phyloP scores from a whole-genome alignment of 106 monocot species.

The Allium sativum region DNA sequence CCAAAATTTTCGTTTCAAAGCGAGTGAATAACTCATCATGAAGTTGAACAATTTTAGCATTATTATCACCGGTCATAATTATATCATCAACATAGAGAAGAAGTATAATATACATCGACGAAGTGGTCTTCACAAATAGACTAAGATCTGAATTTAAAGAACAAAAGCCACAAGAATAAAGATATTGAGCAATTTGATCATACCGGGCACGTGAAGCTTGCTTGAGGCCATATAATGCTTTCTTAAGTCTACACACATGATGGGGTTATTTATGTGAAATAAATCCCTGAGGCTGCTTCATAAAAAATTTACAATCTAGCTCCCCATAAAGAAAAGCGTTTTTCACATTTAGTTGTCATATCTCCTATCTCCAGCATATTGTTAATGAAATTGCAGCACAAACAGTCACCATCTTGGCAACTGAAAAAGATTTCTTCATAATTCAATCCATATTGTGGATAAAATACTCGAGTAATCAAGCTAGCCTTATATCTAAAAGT shows the following conservation, averaged over 20 bases:
- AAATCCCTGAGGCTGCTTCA: slow-evolving; percentile 8
- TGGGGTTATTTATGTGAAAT: background rate
- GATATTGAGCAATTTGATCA: slow-evolving; percentile 7
- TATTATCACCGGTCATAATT: background rate
- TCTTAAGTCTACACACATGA: slow-evolving; percentile 2
- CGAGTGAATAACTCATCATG: background rate
- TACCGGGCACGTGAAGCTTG: slow-evolving; percentile 8
- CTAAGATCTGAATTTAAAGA: slow-evolving; percentile 3
- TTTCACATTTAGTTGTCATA: slow-evolving; percentile 10
- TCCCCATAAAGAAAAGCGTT: slow-evolving; percentile 8
- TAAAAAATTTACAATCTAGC: slow-evolving; percentile 2
- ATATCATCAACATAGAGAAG: background rate
- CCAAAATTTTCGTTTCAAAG: slow-evolving; percentile 11
- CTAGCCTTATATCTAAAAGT: background rate
- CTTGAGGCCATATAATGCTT: slow-evolving; percentile 6
- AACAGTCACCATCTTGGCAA: too few relatives aligned
- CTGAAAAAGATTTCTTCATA: slow-evolving; percentile 3
- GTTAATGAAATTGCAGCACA: too few relatives aligned
- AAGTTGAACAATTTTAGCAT: background rate
- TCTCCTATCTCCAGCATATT: too few relatives aligned
- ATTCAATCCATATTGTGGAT: background rate
- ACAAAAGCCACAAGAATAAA: background rate
- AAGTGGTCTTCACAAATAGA: background rate
- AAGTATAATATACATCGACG: slow-evolving; percentile 2
- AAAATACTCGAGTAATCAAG: too few relatives aligned